phyloP scores from a whole-genome alignment of 306 rosid genomes.

The Dicorynia guianensis region DNA sequence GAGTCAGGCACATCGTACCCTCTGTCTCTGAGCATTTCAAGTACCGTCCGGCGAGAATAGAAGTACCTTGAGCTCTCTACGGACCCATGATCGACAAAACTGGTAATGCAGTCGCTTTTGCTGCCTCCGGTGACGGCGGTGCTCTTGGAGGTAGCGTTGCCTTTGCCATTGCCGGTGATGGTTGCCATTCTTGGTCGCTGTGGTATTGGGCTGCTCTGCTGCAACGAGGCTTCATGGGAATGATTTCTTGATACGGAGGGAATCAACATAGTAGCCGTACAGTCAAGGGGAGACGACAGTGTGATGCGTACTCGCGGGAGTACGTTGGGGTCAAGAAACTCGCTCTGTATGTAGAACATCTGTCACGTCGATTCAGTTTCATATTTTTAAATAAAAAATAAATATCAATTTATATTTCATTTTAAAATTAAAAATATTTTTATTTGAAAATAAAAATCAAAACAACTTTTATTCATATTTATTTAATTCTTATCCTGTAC shows the following conservation, averaged over 20 bases:
- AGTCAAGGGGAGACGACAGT: too few species aligned
- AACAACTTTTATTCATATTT: too few species aligned
- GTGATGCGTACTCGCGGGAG: neutral
- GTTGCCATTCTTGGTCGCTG: slow-evolving; percentile 2
- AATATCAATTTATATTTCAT: too few species aligned
- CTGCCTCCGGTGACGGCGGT: neutral
- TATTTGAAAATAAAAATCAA: too few species aligned
- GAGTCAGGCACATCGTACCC: slow-evolving; percentile 53
- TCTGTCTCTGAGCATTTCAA: slow-evolving; percentile 61
- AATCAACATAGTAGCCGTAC: neutral
- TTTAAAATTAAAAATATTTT: too few species aligned
- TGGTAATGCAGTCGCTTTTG: slow-evolving; percentile 17
- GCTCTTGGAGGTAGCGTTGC: too few species aligned
- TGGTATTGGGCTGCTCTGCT: neutral
- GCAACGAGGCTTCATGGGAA: neutral
- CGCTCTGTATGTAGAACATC: neutral
- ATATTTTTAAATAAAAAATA: too few species aligned
- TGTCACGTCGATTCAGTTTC: neutral
- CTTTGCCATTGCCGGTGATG: neutral
- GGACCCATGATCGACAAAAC: neutral
- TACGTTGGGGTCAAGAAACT: neutral
- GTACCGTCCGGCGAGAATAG: slow-evolving; percentile 39
- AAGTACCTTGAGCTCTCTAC: slow-evolving; percentile 54
- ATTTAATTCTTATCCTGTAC: too few species aligned
- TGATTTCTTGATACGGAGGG: neutral